Percentiles rank a stretch among this genome's conserved stretches.
These are phyloP conservation scores for Gyromitra esculenta DNA, from an alignment of 2,329 filamentous ascomycete genomes.

Conservation along the genomic window DNA sequence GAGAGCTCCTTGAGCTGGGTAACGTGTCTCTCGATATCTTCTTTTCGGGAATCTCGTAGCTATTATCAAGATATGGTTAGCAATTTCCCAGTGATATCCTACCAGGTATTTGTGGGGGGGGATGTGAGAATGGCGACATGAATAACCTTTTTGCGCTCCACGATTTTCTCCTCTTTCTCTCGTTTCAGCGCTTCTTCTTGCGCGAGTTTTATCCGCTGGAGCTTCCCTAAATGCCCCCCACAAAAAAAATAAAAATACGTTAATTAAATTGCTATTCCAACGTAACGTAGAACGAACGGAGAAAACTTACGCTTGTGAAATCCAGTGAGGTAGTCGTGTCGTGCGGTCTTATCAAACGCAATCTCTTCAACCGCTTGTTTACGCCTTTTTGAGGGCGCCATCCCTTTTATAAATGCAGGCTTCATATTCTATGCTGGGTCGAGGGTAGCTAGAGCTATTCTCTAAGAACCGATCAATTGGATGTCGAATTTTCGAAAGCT, in stretches of 20 bases:
- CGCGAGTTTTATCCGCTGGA: conserved; percentile 82
- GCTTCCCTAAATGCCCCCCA: conserved; percentile 54
- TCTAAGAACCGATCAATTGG: not conserved
- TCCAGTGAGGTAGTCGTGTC: conserved; percentile 88
- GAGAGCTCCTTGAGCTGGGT: conserved; percentile 70
- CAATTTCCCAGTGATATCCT: not conserved
- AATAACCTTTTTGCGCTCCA: conserved; percentile 77
- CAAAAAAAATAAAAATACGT: not conserved
- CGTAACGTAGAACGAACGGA: not conserved
- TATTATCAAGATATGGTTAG: conserved; percentile 61
- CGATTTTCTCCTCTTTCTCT: conserved; percentile 79
- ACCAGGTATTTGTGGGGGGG: not conserved
- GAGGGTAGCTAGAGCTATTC: not conserved
- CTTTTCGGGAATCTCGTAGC: conserved; percentile 83
- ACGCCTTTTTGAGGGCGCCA: conserved; percentile 72
- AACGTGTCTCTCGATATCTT: conserved; percentile 84
- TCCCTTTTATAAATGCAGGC: conserved; percentile 8
- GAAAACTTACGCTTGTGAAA: conserved; percentile 89
- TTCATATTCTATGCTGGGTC: conserved; percentile 8
- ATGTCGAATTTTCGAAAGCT: conserved; percentile 5
- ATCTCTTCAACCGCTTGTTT: conserved; percentile 78
- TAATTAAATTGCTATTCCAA: not conserved
- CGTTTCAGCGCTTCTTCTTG: conserved; percentile 81
- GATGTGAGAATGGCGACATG: conserved; percentile 10
- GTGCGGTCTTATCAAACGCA: conserved; percentile 80